These are phyloP conservation scores for Didymellaceae sp. DNA, from an alignment of 2,329 filamentous ascomycete genomes.

Conservation along the genomic window DNA sequence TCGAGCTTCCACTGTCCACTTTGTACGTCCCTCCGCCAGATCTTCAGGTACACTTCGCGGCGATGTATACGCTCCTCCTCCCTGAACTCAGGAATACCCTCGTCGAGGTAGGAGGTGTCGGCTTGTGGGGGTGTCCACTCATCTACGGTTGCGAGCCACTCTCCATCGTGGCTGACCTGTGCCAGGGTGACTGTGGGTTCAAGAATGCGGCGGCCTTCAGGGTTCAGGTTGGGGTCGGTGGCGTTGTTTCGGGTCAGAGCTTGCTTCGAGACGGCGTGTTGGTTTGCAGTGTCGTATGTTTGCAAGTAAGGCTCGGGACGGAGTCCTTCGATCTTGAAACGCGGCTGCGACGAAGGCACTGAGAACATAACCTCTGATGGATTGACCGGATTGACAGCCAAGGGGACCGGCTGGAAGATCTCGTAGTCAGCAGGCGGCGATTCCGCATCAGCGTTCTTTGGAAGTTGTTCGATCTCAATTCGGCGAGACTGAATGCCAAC, in stretches of 20 bases:
- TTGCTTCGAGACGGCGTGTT: constrained; percentile 82
- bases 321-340: constrained; percentile 26
- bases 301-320: constrained; percentile 71
- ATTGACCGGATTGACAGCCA: constrained; percentile 51
- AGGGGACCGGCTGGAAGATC: constrained; percentile 41
- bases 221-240: constrained; percentile 78
- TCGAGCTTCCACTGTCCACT: constrained; percentile 72
- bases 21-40: constrained; percentile 75
- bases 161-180: constrained; percentile 77
- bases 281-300: constrained; percentile 81
- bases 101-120: constrained; percentile 67
- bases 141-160: constrained; percentile 91
- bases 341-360: constrained; percentile 61
- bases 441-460: constrained; percentile 29
- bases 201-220: constrained; percentile 72
- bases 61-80: constrained; percentile 55
- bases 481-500: constrained; percentile 73
- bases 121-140: constrained; percentile 80
- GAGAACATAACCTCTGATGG: constrained; percentile 53
- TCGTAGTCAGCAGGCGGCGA: constrained; percentile 26
- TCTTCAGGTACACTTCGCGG: constrained; percentile 84
- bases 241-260: constrained; percentile 87
- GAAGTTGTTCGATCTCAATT: constrained; percentile 37
- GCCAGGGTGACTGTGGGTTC: constrained; percentile 81
- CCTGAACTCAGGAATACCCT: constrained; percentile 49